These are phyloP conservation scores for Eucalyptus fibrosa DNA, from an alignment of 345 rosid species.

Conservation along the genomic window DNA sequence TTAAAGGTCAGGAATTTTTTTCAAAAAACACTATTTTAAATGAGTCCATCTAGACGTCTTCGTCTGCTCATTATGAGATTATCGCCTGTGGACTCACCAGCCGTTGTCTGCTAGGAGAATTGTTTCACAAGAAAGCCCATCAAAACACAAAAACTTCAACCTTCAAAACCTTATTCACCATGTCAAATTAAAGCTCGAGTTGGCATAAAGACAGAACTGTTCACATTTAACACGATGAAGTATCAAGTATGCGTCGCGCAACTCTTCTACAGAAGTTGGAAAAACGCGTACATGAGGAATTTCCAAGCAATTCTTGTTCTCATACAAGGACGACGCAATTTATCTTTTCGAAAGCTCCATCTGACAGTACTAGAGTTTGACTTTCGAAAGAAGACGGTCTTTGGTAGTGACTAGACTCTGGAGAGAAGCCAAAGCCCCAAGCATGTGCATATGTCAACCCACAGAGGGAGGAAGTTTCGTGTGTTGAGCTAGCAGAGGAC, in stretches of 20 bases:
- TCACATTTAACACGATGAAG: not conserved
- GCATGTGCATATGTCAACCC: not conserved
- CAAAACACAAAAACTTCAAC: not conserved
- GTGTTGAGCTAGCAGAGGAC: not conserved
- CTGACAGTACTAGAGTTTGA: not conserved
- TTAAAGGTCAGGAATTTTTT: not conserved
- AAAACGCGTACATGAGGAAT: not conserved
- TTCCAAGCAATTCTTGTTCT: not conserved
- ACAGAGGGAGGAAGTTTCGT: not conserved
- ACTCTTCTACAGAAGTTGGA: not conserved
- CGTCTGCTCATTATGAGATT: not conserved
- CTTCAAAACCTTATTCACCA: not conserved
- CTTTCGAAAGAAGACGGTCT: not conserved
- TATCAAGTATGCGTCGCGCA: not conserved
- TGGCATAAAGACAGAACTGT: not conserved
- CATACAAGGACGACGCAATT: not conserved
- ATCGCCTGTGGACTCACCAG: not conserved
- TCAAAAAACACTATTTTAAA: not conserved
- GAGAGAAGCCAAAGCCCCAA: not conserved
- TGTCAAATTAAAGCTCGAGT: not conserved
- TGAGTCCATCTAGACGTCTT: not conserved
- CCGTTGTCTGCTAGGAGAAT: not conserved
- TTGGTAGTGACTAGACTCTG: not conserved
- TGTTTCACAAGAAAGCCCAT: not conserved
- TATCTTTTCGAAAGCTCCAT: not conserved